phyloP scores from a whole-genome alignment of 148 eudicot genomes.

The Tetragonia tetragonoides region DNA sequence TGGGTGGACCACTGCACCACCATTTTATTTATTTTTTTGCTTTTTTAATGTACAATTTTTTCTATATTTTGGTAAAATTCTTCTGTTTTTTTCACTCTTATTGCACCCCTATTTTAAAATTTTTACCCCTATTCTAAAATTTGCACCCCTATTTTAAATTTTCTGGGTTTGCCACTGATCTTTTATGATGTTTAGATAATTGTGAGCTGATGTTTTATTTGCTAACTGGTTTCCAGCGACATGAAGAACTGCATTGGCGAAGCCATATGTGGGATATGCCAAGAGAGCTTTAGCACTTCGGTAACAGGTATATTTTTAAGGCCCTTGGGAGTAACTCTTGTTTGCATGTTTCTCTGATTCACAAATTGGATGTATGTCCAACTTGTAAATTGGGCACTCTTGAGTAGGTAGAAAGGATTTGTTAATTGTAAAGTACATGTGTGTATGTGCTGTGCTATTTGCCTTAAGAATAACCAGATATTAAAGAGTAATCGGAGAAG shows the following conservation, averaged over 20 bases:
- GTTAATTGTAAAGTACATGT: not conserved
- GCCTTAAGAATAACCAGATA: not conserved
- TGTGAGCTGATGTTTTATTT: constrained; percentile 5
- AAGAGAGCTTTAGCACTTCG: constrained; percentile 68
- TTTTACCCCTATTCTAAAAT: too few relatives aligned
- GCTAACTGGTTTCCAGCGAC: constrained; percentile 42
- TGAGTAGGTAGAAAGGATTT: not conserved
- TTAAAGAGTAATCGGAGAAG: not conserved
- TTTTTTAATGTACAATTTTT: too few relatives aligned
- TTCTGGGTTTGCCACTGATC: too few relatives aligned
- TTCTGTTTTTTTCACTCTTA: too few relatives aligned
- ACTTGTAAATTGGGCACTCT: not conserved
- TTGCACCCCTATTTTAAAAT: too few relatives aligned
- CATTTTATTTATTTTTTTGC: too few relatives aligned
- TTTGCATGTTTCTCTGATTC: not conserved
- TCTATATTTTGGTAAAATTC: too few relatives aligned
- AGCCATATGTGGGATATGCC: constrained; percentile 72
- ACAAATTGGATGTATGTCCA: not conserved
- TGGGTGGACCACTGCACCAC: too few relatives aligned
- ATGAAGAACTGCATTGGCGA: constrained; percentile 78
- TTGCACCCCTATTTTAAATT: too few relatives aligned
- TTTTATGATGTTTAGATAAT: not conserved
- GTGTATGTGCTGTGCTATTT: not conserved
- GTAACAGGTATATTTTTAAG: constrained; percentile 19
- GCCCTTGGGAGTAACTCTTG: not conserved